Evolutionary conservation across 2,329 filamentous ascomycete genomes (phyloP), one percentile per base, ranked within the genome.

Genomic region (Cladosporium austrohemisphaericum): DNA sequence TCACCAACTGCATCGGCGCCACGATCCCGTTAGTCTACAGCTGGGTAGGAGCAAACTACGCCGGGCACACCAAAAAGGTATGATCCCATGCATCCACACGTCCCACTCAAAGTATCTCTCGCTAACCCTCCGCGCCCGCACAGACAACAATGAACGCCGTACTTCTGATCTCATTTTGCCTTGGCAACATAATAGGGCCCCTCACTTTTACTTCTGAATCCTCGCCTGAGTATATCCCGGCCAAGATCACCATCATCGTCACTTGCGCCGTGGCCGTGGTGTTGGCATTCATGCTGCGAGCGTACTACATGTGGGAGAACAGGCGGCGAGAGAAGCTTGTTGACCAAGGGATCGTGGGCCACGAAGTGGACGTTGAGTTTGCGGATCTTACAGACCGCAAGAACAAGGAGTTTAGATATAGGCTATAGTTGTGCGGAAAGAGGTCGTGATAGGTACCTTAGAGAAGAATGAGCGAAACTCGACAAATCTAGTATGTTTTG

Each of bases 31-130:
- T 71, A 5, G 52, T 68, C 29, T 69, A 65, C 38, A 64, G 63
- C 43, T 68, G 68, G 57, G 51, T 60, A 2, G 57, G 60, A 2
- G 55, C 83, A 14, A 88, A 88, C 59, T 71, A 86, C 10, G 84
- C 80, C 18, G 84, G 85, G 0, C 82, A 85, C 57, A 87, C 84
- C 1, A 88, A 88, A 69, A 86, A 86, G 65, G 76, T 78, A 31
- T 8, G 5, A 8, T 9, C 8, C 11, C 28, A 4, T 5, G 28
- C 14, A 11, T 7, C 14, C 9, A 5, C n/a, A n/a, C n/a, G n/a
- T n/a, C n/a, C n/a, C n/a, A n/a, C n/a, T n/a, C n/a, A n/a, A n/a
- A n/a, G n/a, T n/a, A 20, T 16, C 14, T 8, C 1, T 18, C 11
- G 14, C 44, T 47, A 13, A 47, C 33, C 4, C 10, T 29, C 14